These are phyloP conservation scores for Aspergillus aculeatus DNA, from an alignment of 2,329 filamentous ascomycete genomes.

Conservation along the genomic window DNA sequence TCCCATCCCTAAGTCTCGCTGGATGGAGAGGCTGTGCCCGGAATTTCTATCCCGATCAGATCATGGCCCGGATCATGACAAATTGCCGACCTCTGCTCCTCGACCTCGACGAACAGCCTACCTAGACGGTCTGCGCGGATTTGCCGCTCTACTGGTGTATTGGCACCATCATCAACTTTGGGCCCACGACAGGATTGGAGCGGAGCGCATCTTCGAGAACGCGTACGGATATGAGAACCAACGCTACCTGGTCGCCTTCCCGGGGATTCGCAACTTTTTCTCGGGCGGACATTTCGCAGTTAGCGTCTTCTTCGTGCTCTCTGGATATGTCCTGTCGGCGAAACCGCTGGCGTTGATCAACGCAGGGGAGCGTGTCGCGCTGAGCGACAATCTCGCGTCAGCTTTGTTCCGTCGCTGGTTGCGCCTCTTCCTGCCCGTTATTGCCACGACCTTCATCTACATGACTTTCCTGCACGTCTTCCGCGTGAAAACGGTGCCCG, in stretches of 20 bases:
- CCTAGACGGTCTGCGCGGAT: constrained; percentile 65
- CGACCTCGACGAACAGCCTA: constrained; percentile 54
- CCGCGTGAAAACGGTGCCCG: constrained; percentile 46
- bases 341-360: constrained; percentile 48
- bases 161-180: constrained; percentile 61
- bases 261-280: constrained; percentile 60
- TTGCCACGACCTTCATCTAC: constrained; percentile 56
- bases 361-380: constrained; percentile 37
- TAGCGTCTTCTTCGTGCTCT: constrained; percentile 53
- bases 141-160: constrained; percentile 66
- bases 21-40: neutral
- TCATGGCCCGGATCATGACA: neutral
- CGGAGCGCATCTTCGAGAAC: constrained; percentile 50
- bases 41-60: neutral
- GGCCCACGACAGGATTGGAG: constrained; percentile 48
- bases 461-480: constrained; percentile 56
- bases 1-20: neutral
- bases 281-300: constrained; percentile 62
- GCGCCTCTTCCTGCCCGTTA: constrained; percentile 52
- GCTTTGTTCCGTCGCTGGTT: constrained; percentile 54
- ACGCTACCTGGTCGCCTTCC: constrained; percentile 54
- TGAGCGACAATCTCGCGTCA: constrained; percentile 48
- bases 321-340: constrained; percentile 53
- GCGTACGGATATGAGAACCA: constrained; percentile 47
- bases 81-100: neutral